Percentiles rank a stretch among this genome's conserved stretches.
Evolutionary conservation across 2,329 filamentous ascomycete genomes (phyloP).

Genomic region (Zymoseptoria brevis): DNA sequence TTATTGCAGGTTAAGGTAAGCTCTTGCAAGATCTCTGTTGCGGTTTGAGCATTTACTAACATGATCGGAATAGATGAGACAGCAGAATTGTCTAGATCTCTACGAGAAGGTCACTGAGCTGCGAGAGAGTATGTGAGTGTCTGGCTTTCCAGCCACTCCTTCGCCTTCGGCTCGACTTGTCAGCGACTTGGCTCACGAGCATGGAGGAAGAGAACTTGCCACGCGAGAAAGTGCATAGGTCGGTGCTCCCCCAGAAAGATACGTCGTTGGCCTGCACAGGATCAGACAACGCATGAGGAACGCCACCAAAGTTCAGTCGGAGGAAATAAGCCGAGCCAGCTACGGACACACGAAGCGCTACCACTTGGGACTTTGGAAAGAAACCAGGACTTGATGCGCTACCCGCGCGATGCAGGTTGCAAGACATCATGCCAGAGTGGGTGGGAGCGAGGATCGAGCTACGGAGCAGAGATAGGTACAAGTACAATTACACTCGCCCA

Average conservation of each 20-base stretch:
- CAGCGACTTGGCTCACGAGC: background rate
- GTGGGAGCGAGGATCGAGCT: background rate
- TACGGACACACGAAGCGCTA: too few species aligned
- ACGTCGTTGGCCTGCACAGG: too few species aligned
- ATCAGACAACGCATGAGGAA: too few species aligned
- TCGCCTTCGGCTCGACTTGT: background rate
- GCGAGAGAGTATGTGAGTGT: conserved; percentile 31
- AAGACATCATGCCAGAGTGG: background rate
- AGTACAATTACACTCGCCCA: background rate
- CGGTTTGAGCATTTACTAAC: background rate
- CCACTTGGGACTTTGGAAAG: background rate
- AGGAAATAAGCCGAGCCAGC: too few species aligned
- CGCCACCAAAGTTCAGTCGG: too few species aligned
- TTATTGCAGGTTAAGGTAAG: conserved; percentile 51
- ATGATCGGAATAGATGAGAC: conserved; percentile 32
- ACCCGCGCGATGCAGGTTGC: background rate
- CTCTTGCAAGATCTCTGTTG: conserved; percentile 11
- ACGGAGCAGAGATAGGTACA: background rate
- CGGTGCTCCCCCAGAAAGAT: too few species aligned
- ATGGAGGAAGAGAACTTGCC: background rate
- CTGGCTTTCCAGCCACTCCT: background rate
- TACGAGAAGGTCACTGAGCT: conserved; percentile 38
- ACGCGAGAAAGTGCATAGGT: too few species aligned
- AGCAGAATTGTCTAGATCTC: conserved; percentile 38
- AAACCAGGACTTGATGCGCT: background rate